Evolutionary conservation across 352 stramenopile species (phyloP), one percentile per base, ranked within the genome.

Genomic region (Aphanomyces cochlioides): DNA sequence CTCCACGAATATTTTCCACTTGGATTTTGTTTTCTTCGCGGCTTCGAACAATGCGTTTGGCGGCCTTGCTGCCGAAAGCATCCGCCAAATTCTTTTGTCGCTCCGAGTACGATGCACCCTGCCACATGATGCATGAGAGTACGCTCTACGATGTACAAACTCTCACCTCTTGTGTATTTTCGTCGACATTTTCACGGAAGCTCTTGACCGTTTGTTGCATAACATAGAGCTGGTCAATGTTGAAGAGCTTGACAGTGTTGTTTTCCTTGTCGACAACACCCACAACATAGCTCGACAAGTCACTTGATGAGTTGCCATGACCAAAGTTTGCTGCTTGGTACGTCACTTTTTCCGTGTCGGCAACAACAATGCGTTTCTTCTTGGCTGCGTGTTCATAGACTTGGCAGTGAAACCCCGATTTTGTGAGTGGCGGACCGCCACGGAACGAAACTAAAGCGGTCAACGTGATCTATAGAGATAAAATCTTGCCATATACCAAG

Each of bases 301-400:
- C 86, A 69, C 92, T 86, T 39, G 76, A 79, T 6, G 84, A 73
- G 54, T 82, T 81, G 43, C 90, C 74, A 77, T 94, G 91, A 60
- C 86, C 86, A 72, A 94, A 94, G 74, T 94, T 94, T 57, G 86
- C 86, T 48, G 82, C 86, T 66, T 94, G 86, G 69, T 92, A 94
- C 74, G 82, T 83, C 59, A 94, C 82, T 64, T 88, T 90, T 48
- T 94, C 83, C 2, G 80, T 87, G 57, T 80, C 90, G 28, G 86
- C 78, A 28, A 94, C 75, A 53, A 94, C 84, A 34, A 94, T 73
- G 34, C 83, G 83, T 72, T 92, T 82, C 75, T 94, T 94, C 74
- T 92, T 94, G 28, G 74, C 74, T 1, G 78, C 50, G 68, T 94
- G 89, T 74, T 94, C 84, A 70, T 89, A 94, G 73, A 94, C 74